phyloP scores from a whole-genome alignment of 768 basidiomycete genomes.

The Amanita brunnescens region DNA sequence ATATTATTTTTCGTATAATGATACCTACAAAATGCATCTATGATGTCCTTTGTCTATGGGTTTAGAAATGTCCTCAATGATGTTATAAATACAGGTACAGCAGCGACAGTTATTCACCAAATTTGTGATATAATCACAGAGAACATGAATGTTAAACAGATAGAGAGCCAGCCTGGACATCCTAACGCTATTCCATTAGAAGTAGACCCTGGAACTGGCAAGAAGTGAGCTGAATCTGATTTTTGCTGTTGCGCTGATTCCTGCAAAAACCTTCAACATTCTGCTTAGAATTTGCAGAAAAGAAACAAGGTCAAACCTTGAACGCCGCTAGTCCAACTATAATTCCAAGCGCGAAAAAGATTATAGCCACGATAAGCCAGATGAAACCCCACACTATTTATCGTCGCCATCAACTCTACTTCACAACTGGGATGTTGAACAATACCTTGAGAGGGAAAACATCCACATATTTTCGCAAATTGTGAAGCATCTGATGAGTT shows the following conservation, averaged over 20 bases:
- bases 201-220: conserved; percentile 45
- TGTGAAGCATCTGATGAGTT: conserved; percentile 84
- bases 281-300: not conserved
- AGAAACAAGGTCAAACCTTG: conserved; percentile 46
- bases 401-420: conserved; percentile 9
- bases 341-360: conserved; percentile 69
- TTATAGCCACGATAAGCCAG: conserved; percentile 70
- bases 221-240: conserved; percentile 42
- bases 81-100: not conserved
- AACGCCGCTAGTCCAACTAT: conserved; percentile 74
- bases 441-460: conserved; percentile 72
- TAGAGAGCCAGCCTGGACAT: not conserved
- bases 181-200: not conserved
- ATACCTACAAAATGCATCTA: not conserved
- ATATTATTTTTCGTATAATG: not conserved
- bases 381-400: conserved; percentile 76
- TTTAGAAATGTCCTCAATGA: not conserved
- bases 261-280: conserved; percentile 24
- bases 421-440: not conserved
- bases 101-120: not conserved
- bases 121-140: not conserved
- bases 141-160: not conserved
- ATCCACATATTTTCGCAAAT: conserved; percentile 79
- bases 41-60: not conserved
- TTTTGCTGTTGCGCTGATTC: conserved; percentile 52